These are phyloP conservation scores for Pseudogymnoascus sp. DNA, from an alignment of 2,329 filamentous ascomycete species.

Conservation along the genomic window DNA sequence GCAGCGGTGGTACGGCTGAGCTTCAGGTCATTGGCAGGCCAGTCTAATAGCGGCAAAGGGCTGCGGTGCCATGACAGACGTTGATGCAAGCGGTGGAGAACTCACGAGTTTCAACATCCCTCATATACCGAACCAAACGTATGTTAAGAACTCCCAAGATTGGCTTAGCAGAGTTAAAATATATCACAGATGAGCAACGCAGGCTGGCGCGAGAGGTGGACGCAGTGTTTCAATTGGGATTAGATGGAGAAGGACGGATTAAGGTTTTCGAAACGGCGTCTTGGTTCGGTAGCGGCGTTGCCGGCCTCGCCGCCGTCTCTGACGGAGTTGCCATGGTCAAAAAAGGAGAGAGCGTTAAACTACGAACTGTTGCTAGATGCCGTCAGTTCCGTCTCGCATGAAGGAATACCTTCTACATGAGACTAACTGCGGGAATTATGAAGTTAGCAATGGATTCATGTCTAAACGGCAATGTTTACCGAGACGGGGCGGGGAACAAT, in stretches of 20 bases:
- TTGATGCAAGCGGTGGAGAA: too few species aligned
- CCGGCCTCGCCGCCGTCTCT: not conserved
- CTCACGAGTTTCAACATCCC: not conserved
- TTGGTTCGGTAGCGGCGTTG: not conserved
- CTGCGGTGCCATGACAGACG: not conserved
- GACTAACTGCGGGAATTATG: not conserved
- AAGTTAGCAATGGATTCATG: not conserved
- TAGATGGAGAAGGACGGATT: not conserved
- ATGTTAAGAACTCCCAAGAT: not conserved
- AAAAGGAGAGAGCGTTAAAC: not conserved
- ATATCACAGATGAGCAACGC: not conserved
- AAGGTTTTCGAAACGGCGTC: not conserved
- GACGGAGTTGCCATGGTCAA: not conserved
- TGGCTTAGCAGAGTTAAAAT: not conserved
- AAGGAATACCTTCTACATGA: not conserved
- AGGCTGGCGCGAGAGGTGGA: not conserved
- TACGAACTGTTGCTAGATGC: not conserved
- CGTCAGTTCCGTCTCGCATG: not conserved
- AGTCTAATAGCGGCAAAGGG: not conserved
- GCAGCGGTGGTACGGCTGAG: not conserved
- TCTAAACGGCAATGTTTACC: not conserved
- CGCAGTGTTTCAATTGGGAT: not conserved
- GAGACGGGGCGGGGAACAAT: not conserved
- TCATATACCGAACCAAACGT: not conserved
- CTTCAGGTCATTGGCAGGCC: not conserved